phyloP scores from a whole-genome alignment of 805 yeast species.

The Helenozyma baotianmanensis region DNA sequence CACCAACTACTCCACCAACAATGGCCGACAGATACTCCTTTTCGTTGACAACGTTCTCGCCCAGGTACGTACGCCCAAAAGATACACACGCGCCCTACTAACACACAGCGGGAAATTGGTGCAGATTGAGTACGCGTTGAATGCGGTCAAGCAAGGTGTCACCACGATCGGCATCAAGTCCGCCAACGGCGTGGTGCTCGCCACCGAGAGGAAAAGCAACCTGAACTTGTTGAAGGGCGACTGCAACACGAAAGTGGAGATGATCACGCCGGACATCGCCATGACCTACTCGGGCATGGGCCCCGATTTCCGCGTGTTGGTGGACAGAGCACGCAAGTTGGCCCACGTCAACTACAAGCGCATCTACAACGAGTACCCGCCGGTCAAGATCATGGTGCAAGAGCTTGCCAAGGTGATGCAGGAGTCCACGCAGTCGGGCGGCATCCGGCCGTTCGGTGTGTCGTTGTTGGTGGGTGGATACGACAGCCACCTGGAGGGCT shows the following conservation, averaged over 20 bases:
- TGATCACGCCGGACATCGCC: conserved; percentile 92
- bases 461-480: conserved; percentile 91
- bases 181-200: conserved; percentile 92
- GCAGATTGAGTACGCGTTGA: conserved; percentile 85
- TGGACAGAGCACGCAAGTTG: conserved; percentile 88
- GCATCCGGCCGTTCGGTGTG: conserved; percentile 98
- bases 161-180: conserved; percentile 92
- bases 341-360: conserved; percentile 92
- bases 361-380: conserved; percentile 94
- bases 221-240: conserved; percentile 75
- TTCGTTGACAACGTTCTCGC: conserved; percentile 95
- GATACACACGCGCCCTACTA: conserved; percentile 13
- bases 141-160: conserved; percentile 97
- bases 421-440: conserved; percentile 98
- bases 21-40: conserved; percentile 99
- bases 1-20: conserved; percentile 7
- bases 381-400: conserved; percentile 87
- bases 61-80: conserved; percentile 57
- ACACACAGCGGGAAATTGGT: conserved; percentile 86
- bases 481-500: conserved; percentile 66
- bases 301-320: conserved; percentile 92
- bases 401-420: conserved; percentile 96
- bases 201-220: conserved; percentile 89
- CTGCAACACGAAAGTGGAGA: conserved; percentile 70
- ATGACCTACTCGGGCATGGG: conserved; percentile 99